Conservation (phyloP, 176 grass and related monocot species). For the Aegilops sharonensis region DNA sequence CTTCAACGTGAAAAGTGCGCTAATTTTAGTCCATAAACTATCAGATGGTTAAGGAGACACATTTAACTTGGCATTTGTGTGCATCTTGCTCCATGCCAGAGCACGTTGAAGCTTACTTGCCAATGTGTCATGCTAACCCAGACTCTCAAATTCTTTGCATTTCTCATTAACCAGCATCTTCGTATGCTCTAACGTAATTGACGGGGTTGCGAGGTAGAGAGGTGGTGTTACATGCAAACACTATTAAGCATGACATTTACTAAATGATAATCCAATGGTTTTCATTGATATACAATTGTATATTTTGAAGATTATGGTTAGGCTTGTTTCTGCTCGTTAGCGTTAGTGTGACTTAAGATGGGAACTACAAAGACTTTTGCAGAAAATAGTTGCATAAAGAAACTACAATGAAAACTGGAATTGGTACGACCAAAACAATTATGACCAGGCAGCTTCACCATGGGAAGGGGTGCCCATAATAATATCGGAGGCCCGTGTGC, state of each 20-base stretch:
- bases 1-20: neutral
- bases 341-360: neutral
- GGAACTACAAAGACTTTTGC: neutral
- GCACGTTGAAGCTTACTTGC: neutral
- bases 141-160: neutral
- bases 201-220: neutral
- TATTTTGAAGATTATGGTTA: neutral
- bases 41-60: neutral
- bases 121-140: neutral
- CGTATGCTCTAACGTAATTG: neutral
- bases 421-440: too few species aligned
- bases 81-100: neutral
- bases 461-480: too few species aligned
- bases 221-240: neutral
- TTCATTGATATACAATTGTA: neutral
- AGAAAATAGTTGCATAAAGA: too few species aligned
- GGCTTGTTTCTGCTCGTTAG: neutral
- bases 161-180: neutral
- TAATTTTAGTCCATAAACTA: neutral
- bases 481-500: too few species aligned
- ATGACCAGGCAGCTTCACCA: too few species aligned
- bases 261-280: neutral
- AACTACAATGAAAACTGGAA: too few species aligned
- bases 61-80: neutral
- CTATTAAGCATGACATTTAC: neutral